Base-by-base conservation (phyloP, 176 grass and related monocot genomes). In the Rhipidocladum racemiflorum region DNA sequence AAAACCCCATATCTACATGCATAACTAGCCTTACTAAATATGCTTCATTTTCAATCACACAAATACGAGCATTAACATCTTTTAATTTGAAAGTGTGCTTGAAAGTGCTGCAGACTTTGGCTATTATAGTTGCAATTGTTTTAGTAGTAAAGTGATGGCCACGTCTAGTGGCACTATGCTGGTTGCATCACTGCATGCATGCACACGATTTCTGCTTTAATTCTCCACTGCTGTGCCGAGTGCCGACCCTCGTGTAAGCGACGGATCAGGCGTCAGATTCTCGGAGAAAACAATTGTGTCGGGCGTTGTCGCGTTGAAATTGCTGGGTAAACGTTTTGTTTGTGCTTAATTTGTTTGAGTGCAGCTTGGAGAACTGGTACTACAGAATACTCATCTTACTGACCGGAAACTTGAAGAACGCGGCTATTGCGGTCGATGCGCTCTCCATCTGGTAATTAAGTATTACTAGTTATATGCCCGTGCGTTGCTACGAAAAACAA, bases 361-460 rank as follows among this genome's bases (percentile, higher is more conserved):
- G 74, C 90, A 97, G 95, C 81, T 75, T 97, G 88, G 95, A 97
- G 88, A 94, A 94, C 20, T 94, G 95, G 95, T 97, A 97, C 78
- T 97, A 97, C 65, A 87, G 95, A 81, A 85, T 97, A 64, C 86
- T 97, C 4, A 65, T 97, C 53, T 40, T 97, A 23, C 72, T 97
- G 55, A 94, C 95, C 0, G 95, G 95, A 1, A 94, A 97, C 75
- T 76, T 97, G 1, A 83, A 88, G 86, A 65, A 97, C 39, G 95
- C 95, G 6, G 87, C 91, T 6, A 89, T 97, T 42, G 95, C 95
- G 5, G 92, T 97, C 3, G 95, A 97, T 46, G 95, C 95, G 18
- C 83, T 97, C 9, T 97, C 95, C 18, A 92, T 97, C 77, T 97
- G 94, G 94, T 97, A 84, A 60, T 2, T 34, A 34, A 34, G 32